A percentile compares a stretch with the other conserved stretches of the same genome.
Evolutionary conservation across 345 rosid species (phyloP).

Genomic region (Psidium guajava): DNA sequence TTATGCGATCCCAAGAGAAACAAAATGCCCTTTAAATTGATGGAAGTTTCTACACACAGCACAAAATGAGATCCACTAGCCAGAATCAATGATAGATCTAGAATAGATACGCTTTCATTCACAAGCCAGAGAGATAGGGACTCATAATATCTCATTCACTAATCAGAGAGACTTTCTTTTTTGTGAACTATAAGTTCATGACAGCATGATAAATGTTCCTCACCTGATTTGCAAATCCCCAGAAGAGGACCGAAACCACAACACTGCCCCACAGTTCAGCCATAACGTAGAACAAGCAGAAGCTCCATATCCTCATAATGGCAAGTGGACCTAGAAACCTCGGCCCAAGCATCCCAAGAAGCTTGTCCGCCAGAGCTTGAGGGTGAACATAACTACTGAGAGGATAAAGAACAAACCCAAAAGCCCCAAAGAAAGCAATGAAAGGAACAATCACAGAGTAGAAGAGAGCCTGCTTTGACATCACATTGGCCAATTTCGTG

Average conservation of each 20-base stretch:
- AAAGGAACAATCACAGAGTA: slow-evolving; percentile 82
- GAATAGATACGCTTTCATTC: neutral
- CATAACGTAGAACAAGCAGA: slow-evolving; percentile 98
- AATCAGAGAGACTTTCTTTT: neutral
- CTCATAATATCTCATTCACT: neutral
- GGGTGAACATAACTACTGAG: slow-evolving; percentile 77
- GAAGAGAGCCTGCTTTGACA: slow-evolving; percentile 80
- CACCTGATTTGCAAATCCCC: slow-evolving; percentile 99
- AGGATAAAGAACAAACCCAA: slow-evolving; percentile 84
- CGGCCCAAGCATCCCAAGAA: slow-evolving; percentile 67
- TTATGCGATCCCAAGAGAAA: neutral
- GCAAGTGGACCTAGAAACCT: slow-evolving; percentile 97
- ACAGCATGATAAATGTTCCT: neutral
- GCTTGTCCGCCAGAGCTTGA: slow-evolving; percentile 72
- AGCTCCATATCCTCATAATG: slow-evolving; percentile 90
- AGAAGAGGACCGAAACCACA: slow-evolving; percentile 86
- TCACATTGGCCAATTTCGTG: slow-evolving; percentile 60
- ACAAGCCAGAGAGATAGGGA: neutral
- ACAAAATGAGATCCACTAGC: neutral
- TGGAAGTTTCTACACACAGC: neutral
- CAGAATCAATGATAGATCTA: neutral
- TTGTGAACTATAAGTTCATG: neutral
- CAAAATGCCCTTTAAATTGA: neutral
- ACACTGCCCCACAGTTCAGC: slow-evolving; percentile 99
- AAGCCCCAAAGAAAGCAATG: slow-evolving; percentile 85